These are phyloP conservation scores for Kitagawia praeruptora DNA, from an alignment of 129 eudicot species.

Conservation along the genomic window DNA sequence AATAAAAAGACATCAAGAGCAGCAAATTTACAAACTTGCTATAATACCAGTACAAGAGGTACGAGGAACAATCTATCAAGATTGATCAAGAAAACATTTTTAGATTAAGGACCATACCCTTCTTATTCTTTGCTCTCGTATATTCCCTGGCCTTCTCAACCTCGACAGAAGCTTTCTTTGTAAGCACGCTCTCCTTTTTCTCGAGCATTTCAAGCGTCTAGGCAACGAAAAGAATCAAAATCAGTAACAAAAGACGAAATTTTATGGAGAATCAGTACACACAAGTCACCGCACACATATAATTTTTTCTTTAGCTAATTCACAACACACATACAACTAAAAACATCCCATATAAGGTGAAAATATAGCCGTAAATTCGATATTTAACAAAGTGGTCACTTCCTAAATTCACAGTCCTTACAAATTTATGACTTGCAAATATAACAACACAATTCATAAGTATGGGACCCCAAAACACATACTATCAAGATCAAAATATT, in stretches of 20 bases:
- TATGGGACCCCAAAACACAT: background rate
- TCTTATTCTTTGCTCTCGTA: constrained; percentile 33
- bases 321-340: background rate
- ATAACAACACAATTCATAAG: background rate
- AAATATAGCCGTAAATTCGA: background rate
- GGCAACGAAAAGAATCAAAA: background rate
- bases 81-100: background rate
- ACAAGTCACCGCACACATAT: background rate
- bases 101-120: constrained; percentile 24
- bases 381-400: background rate
- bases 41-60: background rate
- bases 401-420: background rate
- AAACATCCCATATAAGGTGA: background rate
- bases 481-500: background rate
- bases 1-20: background rate
- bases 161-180: constrained; percentile 37
- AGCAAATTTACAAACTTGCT: background rate
- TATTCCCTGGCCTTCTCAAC: constrained; percentile 41
- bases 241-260: background rate
- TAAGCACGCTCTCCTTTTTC: constrained; percentile 35
- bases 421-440: background rate
- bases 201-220: constrained; percentile 42
- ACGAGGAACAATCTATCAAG: background rate
- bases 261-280: background rate
- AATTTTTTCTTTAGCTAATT: background rate